Evolutionary conservation across 768 basidiomycete species (phyloP).

Genomic region (Cyclocybe cylindracea): DNA sequence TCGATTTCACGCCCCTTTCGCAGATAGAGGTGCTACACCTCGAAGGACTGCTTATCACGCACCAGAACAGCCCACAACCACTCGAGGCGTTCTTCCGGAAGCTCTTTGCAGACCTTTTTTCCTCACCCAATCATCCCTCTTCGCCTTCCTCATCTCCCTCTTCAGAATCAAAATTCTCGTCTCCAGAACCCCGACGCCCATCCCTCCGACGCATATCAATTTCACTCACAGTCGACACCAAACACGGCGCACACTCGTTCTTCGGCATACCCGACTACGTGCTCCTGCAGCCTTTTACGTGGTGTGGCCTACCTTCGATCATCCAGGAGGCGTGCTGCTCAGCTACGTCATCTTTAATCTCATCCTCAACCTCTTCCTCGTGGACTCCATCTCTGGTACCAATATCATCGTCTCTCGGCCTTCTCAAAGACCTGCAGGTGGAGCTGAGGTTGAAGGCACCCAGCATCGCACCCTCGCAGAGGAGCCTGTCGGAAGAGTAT

Average conservation of each 20-base stretch:
- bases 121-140: constrained; percentile 2
- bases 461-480: background rate
- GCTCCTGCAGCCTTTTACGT: constrained; percentile 25
- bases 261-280: constrained; percentile 29
- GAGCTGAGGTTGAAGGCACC: constrained; percentile 10
- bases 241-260: constrained; percentile 19
- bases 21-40: constrained; percentile 23
- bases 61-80: constrained; percentile 6
- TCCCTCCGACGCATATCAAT: constrained; percentile 19
- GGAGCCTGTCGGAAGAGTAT: background rate
- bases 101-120: constrained; percentile 24
- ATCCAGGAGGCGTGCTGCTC: constrained; percentile 14
- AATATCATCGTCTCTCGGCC: background rate
- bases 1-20: constrained; percentile 23
- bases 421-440: constrained; percentile 3
- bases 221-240: constrained; percentile 18
- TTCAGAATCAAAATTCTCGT: constrained; percentile 4
- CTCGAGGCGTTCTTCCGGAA: constrained; percentile 21
- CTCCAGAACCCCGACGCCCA: background rate
- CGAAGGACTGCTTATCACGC: constrained; percentile 24
- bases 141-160: background rate
- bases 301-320: constrained; percentile 26
- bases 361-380: no score
- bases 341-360: no score
- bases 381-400: no score